Percentiles rank a stretch among this genome's conserved stretches.
Evolutionary conservation across 1,139 yeast species (phyloP).

Genomic region (Sugiyamaella xylanicola): DNA sequence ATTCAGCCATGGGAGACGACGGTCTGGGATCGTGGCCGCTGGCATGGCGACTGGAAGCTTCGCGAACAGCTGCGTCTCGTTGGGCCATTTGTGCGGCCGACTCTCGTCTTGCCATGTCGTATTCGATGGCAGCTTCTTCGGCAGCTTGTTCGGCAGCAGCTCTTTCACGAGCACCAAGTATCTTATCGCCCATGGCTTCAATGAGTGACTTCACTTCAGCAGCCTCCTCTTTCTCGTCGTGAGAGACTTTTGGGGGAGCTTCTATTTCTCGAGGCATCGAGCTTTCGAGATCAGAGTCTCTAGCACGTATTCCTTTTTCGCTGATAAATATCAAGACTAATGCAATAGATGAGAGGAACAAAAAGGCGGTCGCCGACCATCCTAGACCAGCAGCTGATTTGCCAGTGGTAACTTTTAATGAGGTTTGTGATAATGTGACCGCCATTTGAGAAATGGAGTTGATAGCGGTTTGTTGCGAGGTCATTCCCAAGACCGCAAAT

Average conservation of each 20-base stretch:
- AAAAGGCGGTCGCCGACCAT: slow-evolving; percentile 31
- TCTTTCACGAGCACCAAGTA: neutral
- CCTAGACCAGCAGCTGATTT: slow-evolving; percentile 32
- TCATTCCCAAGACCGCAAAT: slow-evolving; percentile 32
- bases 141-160: slow-evolving; percentile 16
- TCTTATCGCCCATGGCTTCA: slow-evolving; percentile 3
- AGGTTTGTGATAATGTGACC: slow-evolving; percentile 13
- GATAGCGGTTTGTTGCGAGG: slow-evolving; percentile 36
- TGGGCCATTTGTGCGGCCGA: neutral
- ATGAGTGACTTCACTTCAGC: neutral
- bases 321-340: slow-evolving; percentile 28
- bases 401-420: slow-evolving; percentile 26
- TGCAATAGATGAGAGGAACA: slow-evolving; percentile 26
- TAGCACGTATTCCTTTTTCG: slow-evolving; percentile 17
- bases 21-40: slow-evolving; percentile 4
- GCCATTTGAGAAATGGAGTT: slow-evolving; percentile 23
- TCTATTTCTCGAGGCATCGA: neutral
- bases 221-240: neutral
- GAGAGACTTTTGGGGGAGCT: neutral
- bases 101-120: slow-evolving; percentile 1
- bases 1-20: slow-evolving; percentile 13
- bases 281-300: slow-evolving; percentile 8
- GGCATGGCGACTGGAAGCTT: neutral
- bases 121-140: slow-evolving; percentile 13
- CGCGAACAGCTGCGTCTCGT: slow-evolving; percentile 3